Base-by-base conservation (phyloP, 306 rosid genomes). In the Sphenostylis stenocarpa region DNA sequence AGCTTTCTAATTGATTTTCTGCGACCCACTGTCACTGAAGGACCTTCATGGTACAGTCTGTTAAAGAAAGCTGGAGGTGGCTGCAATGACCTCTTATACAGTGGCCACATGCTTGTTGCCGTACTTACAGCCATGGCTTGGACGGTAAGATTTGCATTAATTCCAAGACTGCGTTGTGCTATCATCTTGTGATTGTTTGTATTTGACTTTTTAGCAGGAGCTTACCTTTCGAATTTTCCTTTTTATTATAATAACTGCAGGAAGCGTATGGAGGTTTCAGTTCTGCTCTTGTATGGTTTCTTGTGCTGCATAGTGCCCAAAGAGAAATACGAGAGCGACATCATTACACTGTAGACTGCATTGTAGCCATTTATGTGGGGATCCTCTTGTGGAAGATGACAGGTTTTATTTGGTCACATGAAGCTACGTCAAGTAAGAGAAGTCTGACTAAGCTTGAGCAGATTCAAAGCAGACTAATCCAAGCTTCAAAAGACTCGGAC, bases 81-180 rank as follows among this genome's bases (percentile, higher is more conserved):
- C 74, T 94, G 98, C 88, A 94, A 94, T 76, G 98, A 95, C 87
- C 97, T 95, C 51, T 17, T 95, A 58, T 95, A 85, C 84, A 95
- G 98, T 53, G 98, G 98, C 57, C 98, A 95, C 91, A 88, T 95
- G 91, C 85, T 95, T 13, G 98, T 92, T 80, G 98, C 97, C 19
- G 98, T 88, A 13, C 90, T 95, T 41, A 95, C 98, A 17, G 98
- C 97, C 77, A 94, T 92, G 98, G 98, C 98, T 73, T 95, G 98
- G 98, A 95, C 92, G 75, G 98, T 95, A 95, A 67, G 87, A 39
- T 75, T 56, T 38, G 39, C 44, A 43, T 71, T 77, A 64, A 19
- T 60, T 61, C 62, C 73, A 44, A 51, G 38, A 79, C 23, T 41
- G 44, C 20, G 9, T 39, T 80, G 24, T 60, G 57, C 61, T 62